Percentiles rank a stretch among this genome's conserved stretches.
phyloP scores from a whole-genome alignment of 73 alveolate genomes.

The Paramecium biaurelia region DNA sequence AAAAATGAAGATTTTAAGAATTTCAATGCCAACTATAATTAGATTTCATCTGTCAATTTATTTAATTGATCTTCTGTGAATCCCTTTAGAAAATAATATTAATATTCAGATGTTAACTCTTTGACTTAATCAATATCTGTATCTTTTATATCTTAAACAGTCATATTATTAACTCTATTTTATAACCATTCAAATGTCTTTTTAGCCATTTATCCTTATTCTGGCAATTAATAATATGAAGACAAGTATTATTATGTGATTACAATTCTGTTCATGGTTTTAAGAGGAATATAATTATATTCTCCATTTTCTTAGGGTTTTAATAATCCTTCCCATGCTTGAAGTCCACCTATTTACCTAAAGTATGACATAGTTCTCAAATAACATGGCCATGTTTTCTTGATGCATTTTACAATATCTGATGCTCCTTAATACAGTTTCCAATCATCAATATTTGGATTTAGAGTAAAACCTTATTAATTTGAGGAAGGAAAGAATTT shows the following conservation, averaged over 20 bases:
- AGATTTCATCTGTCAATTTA: slow-evolving; percentile 54
- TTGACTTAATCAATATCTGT: slow-evolving; percentile 63
- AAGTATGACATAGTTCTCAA: background rate
- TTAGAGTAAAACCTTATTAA: background rate
- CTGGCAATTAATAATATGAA: background rate
- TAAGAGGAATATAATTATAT: slow-evolving; percentile 32
- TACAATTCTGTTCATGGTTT: background rate
- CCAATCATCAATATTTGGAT: slow-evolving; percentile 43
- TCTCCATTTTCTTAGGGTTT: slow-evolving; percentile 25
- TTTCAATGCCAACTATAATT: slow-evolving; percentile 65
- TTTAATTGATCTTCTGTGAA: slow-evolving; percentile 25
- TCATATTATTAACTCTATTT: slow-evolving; percentile 63
- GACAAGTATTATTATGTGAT: background rate
- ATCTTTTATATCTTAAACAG: slow-evolving; percentile 70
- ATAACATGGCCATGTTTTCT: background rate
- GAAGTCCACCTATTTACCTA: background rate
- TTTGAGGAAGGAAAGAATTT: background rate
- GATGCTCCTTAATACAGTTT: slow-evolving; percentile 5
- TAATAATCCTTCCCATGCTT: slow-evolving; percentile 52
- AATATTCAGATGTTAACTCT: slow-evolving; percentile 40
- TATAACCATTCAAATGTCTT: slow-evolving; percentile 28
- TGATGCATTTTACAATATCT: background rate
- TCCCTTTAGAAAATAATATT: slow-evolving; percentile 16
- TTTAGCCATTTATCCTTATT: slow-evolving; percentile 40
- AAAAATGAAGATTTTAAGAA: slow-evolving; percentile 70